Conservation (phyloP, 176 grass and related monocot species). For the Triticum timopheevii region DNA sequence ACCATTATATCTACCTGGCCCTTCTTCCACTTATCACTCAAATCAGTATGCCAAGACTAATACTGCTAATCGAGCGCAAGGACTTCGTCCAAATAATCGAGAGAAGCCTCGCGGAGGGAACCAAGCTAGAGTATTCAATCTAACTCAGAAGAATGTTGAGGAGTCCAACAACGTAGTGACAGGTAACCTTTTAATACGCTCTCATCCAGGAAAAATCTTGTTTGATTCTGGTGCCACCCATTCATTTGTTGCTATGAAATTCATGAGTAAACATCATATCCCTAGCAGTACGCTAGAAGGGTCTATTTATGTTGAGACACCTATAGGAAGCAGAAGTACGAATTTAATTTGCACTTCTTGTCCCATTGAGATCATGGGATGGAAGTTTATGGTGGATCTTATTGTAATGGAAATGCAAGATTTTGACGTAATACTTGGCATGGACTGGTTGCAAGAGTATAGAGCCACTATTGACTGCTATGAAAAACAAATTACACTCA, state of each 20-base stretch:
- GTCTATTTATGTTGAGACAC: not conserved
- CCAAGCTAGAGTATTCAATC: not conserved
- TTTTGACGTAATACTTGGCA: not conserved
- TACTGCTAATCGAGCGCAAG: not conserved
- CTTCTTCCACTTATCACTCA: too few species aligned
- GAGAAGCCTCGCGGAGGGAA: not conserved
- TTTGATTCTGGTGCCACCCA: too few species aligned
- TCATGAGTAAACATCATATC: not conserved
- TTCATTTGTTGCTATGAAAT: not conserved
- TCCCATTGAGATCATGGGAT: not conserved
- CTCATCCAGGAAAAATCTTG: too few species aligned
- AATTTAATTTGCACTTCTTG: not conserved
- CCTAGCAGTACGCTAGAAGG: not conserved
- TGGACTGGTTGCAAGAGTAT: not conserved
- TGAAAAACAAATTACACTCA: not conserved
- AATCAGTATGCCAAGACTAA: too few species aligned
- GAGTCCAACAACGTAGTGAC: not conserved
- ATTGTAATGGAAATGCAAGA: not conserved
- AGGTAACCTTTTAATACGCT: too few species aligned
- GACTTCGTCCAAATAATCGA: not conserved
- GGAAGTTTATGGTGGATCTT: not conserved
- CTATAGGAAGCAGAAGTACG: not conserved
- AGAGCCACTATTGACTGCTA: not conserved
- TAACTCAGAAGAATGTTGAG: not conserved
- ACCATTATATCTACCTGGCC: not conserved